Evolutionary conservation across 345 rosid genomes (phyloP).

Genomic region (thale cress (Arabidopsis thaliana)): TAIR10.1 NC_003075.7:16373001-16373500

Average conservation of each 20-base stretch:
- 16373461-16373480: conserved; percentile 57
- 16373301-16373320: conserved; percentile 47
- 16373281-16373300: conserved; percentile 40
- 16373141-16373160: background rate
- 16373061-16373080: background rate
- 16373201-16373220: background rate
- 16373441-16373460: conserved; percentile 2
- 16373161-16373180: background rate
- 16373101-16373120: background rate
- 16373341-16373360: conserved; percentile 40
- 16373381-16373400: conserved; percentile 33
- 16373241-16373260: conserved; percentile 55
- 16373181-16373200: background rate
- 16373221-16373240: background rate
- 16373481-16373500: conserved; percentile 64
- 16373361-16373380: conserved; percentile 48
- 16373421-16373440: background rate
- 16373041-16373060: background rate
- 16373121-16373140: background rate
- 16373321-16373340: conserved; percentile 32
- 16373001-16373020: conserved; percentile 24
- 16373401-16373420: conserved; percentile 1
- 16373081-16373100: background rate
- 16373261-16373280: conserved; percentile 66
- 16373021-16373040: background rate